phyloP scores from a whole-genome alignment of 106 monocot genomes.

The Allium fistulosum region DNA sequence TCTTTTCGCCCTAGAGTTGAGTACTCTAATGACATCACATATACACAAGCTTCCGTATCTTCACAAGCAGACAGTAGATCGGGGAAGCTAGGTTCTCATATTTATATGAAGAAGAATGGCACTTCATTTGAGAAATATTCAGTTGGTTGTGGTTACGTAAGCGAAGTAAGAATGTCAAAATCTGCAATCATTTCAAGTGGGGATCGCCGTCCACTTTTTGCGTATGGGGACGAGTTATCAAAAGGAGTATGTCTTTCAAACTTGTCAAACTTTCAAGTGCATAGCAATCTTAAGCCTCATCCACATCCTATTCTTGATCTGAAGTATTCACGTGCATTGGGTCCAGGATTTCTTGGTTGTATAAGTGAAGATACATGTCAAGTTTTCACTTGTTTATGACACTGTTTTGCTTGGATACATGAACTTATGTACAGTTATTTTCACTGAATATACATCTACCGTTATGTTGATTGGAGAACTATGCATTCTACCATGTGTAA shows the following conservation, averaged over 20 bases:
- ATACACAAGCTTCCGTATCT: conserved; percentile 30
- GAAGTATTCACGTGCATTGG: conserved; percentile 33
- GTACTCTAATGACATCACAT: conserved; percentile 13
- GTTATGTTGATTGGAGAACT: background rate
- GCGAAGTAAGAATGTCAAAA: conserved; percentile 65
- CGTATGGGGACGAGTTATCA: conserved; percentile 51
- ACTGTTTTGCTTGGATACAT: background rate
- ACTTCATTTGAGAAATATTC: conserved; percentile 15
- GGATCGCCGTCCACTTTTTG: conserved; percentile 27
- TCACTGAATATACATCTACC: background rate
- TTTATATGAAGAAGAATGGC: conserved; percentile 35
- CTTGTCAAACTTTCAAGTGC: conserved; percentile 44
- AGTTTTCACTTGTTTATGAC: conserved; percentile 25
- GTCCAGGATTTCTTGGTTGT: conserved; percentile 56
- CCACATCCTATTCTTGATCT: conserved; percentile 72
- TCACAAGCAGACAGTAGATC: conserved; percentile 21
- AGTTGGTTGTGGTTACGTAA: conserved; percentile 35
- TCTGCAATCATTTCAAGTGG: conserved; percentile 47
- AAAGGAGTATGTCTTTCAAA: conserved; percentile 43
- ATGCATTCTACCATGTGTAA: background rate
- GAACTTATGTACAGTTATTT: no score
- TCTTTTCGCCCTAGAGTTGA: conserved; percentile 73
- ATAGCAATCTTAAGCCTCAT: conserved; percentile 47
- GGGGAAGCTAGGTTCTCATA: conserved; percentile 63
- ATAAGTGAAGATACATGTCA: conserved; percentile 51